phyloP scores from a whole-genome alignment of 495 filamentous ascomycete species.

The Penicillium mononematosum region DNA sequence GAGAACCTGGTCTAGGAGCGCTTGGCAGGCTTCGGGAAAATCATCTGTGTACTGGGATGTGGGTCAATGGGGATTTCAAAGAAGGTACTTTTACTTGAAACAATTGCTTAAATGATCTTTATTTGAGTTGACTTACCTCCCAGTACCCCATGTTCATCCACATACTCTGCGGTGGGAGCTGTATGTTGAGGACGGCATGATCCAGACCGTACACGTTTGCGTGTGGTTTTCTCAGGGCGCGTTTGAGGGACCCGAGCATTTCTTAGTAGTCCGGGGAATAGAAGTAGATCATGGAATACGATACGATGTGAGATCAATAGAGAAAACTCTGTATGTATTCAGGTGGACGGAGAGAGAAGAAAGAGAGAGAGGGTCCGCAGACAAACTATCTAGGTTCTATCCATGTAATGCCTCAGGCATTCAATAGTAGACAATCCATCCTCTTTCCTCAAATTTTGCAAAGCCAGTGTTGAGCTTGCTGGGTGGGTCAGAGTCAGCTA shows the following conservation, averaged over 20 bases:
- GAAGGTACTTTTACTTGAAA: too few species aligned
- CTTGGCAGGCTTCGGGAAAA: slow-evolving; percentile 41
- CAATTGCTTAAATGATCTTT: not conserved
- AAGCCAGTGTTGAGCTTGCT: not conserved
- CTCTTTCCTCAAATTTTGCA: not conserved
- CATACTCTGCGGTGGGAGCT: slow-evolving; percentile 34
- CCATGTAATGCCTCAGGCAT: too few species aligned
- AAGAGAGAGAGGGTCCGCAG: too few species aligned
- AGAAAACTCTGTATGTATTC: too few species aligned
- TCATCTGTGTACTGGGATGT: slow-evolving; percentile 22
- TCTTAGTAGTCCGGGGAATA: not conserved
- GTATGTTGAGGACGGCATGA: slow-evolving; percentile 35
- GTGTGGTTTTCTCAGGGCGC: not conserved
- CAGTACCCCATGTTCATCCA: slow-evolving; percentile 47
- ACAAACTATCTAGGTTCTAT: too few species aligned
- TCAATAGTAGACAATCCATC: not conserved
- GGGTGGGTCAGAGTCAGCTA: not conserved
- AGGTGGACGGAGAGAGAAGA: too few species aligned
- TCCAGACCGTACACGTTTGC: slow-evolving; percentile 31
- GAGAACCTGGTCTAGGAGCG: slow-evolving; percentile 45
- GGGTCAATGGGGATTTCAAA: not conserved
- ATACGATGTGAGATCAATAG: too few species aligned
- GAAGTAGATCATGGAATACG: too few species aligned
- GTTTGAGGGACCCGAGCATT: slow-evolving; percentile 15
- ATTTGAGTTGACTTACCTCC: slow-evolving; percentile 25